These are phyloP conservation scores for Cordyceps cateniannulata DNA, from an alignment of 2,329 filamentous ascomycete genomes.

Conservation along the genomic window DNA sequence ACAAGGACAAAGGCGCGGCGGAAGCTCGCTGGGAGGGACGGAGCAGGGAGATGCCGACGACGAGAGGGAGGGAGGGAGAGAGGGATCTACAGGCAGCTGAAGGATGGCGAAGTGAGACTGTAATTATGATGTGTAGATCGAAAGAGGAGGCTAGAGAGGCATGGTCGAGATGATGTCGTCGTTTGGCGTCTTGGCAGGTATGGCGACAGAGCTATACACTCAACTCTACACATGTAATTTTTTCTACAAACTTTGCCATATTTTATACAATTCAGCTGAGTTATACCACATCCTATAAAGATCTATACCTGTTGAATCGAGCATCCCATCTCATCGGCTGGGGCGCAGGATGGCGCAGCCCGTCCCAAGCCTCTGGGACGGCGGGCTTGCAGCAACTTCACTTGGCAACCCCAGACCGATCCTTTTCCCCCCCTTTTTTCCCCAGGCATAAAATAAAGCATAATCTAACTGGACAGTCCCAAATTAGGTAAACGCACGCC, in stretches of 20 bases:
- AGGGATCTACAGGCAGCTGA: background rate
- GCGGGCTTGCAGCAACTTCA: background rate
- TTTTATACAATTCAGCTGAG: background rate
- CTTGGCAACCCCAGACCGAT: background rate
- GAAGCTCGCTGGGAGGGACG: background rate
- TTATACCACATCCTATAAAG: no score
- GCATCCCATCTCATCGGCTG: background rate
- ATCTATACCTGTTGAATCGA: no score
- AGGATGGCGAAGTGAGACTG: conserved; percentile 4
- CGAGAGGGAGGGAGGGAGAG: background rate
- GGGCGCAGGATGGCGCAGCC: background rate
- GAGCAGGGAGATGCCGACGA: background rate
- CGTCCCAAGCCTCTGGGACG: background rate
- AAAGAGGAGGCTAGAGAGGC: background rate
- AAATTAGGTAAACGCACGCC: background rate
- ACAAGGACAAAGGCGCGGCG: background rate
- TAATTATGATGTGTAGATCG: background rate
- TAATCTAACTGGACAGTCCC: background rate
- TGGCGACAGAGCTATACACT: background rate
- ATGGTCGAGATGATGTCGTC: background rate
- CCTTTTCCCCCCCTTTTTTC: background rate
- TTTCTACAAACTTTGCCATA: background rate
- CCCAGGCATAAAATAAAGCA: background rate
- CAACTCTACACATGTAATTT: no score
- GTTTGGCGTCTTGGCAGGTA: background rate